These are phyloP conservation scores for Suillus discolor DNA, from an alignment of 768 basidiomycete species.

Conservation along the genomic window DNA sequence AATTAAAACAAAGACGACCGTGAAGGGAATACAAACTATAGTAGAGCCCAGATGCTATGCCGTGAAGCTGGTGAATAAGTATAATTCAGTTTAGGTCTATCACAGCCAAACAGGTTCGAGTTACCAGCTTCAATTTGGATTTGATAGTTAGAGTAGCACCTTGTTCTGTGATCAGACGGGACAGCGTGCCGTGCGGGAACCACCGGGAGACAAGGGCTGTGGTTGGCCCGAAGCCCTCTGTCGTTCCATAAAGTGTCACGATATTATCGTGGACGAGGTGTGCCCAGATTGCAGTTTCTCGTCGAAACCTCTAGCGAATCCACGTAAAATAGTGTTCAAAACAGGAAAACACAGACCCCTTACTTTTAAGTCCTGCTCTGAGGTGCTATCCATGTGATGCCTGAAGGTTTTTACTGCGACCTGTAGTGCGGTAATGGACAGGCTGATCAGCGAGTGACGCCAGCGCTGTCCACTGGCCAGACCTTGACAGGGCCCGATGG, in stretches of 20 bases:
- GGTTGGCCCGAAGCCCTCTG: conserved; percentile 9
- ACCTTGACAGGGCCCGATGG: background rate
- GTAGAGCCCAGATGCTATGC: conserved; percentile 21
- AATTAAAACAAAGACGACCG: background rate
- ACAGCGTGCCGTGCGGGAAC: conserved; percentile 5
- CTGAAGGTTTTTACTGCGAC: conserved; percentile 5
- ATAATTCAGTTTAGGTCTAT: background rate
- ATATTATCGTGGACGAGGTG: conserved; percentile 22
- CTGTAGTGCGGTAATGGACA: background rate
- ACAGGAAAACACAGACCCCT: background rate
- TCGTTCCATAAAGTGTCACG: conserved; percentile 18
- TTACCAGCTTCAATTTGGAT: conserved; percentile 2
- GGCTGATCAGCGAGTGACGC: background rate
- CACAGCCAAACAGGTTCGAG: background rate
- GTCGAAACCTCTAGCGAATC: conserved; percentile 15
- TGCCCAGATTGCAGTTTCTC: conserved; percentile 23
- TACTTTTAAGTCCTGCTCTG: background rate
- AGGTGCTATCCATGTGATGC: too few relatives aligned
- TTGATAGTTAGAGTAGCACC: background rate
- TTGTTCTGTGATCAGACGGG: background rate
- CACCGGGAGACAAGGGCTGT: conserved; percentile 3
- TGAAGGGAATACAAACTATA: background rate
- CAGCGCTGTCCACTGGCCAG: background rate
- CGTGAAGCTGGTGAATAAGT: conserved; percentile 17
- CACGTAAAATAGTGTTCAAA: background rate